Base-by-base conservation (phyloP, 306 rosid species). In the Luffa acutangula region DNA sequence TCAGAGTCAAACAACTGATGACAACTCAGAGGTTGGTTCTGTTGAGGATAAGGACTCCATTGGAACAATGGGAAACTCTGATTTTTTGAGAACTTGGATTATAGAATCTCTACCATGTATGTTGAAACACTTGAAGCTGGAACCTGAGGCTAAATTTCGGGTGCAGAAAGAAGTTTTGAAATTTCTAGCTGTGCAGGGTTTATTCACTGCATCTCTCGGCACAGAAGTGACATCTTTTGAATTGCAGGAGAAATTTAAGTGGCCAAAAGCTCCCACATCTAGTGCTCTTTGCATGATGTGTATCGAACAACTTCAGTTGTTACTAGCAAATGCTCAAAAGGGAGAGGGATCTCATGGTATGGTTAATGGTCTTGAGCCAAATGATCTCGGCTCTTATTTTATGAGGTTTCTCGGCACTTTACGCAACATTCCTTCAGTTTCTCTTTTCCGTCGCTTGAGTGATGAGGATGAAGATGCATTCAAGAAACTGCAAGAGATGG, bases 1-100 rank as follows among this genome's bases (percentile, higher is more conserved):
- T 79, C 99, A 93, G 86, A 93, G 99, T 86, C 96, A 93, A 88
- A 95, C 97, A 76, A 93, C 97, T 49, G 97, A 95, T 86, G 99
- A 95, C 83, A 95, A 93, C 85, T 91, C 97, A 78, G 99, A 95
- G 87, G 85, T 90, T 71, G 97, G 96, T 76, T 90, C 93, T 9
- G 49, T 87, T 39, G 97, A 96, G 88, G 97, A 93, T 82, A 93
- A 91, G 86, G 98, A 90, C 80, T 85, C 85, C 7, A 81, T 82
- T 6, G 90, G 90, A 73, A 78, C 81, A 78, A 75, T 81, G 79
- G 98, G 91, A 39, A 91, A 84, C 87, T 88, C 89, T 63, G 99
- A 96, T 63, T 83, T 78, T 81, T 82, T 96, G 86, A 93, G 90
- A 88, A 89, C 92, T 71, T 96, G 98, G 99, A 85, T 96, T 84